Evolutionary conservation across 2,329 filamentous ascomycete genomes (phyloP).

Genomic region (Aspergillus awamori): DNA sequence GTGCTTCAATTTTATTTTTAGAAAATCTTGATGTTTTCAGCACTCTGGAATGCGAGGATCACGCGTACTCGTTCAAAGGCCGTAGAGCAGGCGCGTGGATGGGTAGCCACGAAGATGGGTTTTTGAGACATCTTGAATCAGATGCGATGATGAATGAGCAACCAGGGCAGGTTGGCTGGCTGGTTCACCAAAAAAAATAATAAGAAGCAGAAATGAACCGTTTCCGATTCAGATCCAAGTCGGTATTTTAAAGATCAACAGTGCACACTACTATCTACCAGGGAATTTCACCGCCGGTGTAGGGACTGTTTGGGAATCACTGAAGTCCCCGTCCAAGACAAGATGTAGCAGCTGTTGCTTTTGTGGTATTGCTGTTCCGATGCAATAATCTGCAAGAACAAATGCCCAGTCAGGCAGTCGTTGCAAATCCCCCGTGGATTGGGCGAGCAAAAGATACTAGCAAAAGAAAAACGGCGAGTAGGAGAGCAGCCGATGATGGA

Average conservation of each 20-base stretch:
- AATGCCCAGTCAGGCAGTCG: neutral
- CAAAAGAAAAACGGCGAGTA: neutral
- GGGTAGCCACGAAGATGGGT: constrained; percentile 89
- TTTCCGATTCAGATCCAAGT: neutral
- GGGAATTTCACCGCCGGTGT: constrained; percentile 27
- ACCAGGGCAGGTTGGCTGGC: neutral
- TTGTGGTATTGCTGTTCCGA: neutral
- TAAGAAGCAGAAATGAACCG: neutral
- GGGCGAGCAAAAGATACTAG: neutral
- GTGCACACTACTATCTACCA: constrained; percentile 22
- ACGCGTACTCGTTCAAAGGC: constrained; percentile 86
- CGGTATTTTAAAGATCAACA: neutral
- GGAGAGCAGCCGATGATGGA: neutral
- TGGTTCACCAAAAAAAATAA: neutral
- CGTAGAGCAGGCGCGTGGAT: constrained; percentile 92
- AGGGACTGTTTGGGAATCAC: constrained; percentile 17
- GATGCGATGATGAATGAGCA: neutral
- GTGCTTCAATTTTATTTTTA: too few species aligned
- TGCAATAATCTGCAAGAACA: neutral
- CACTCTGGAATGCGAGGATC: neutral
- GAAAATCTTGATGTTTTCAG: neutral
- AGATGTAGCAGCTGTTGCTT: neutral
- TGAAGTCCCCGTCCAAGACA: neutral
- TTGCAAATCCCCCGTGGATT: neutral
- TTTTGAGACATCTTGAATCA: constrained; percentile 67